Conservation (phyloP, 2,329 filamentous ascomycete species). For the Thelonectria olida region DNA sequence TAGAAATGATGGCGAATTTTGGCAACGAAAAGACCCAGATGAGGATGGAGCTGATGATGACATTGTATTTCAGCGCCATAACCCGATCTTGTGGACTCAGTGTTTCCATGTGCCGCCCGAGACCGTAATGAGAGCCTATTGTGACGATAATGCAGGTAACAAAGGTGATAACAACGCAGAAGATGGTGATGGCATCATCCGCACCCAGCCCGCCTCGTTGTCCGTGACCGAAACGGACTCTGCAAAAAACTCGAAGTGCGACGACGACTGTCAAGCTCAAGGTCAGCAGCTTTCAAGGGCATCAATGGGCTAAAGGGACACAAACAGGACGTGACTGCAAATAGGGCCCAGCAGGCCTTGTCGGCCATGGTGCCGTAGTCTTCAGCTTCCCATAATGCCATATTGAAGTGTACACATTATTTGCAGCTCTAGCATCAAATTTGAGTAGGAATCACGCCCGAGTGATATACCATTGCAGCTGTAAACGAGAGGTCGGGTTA, state of each 20-base stretch:
- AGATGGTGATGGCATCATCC: slow-evolving; percentile 36
- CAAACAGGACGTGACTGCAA: slow-evolving; percentile 34
- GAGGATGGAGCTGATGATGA: slow-evolving; percentile 37
- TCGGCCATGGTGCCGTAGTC: slow-evolving; percentile 36
- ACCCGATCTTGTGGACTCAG: neutral
- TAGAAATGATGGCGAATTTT: slow-evolving; percentile 41
- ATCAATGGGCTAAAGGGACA: too few species aligned
- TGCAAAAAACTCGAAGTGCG: slow-evolving; percentile 29
- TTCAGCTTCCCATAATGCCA: slow-evolving; percentile 32
- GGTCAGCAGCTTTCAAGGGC: too few species aligned
- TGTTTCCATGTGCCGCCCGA: slow-evolving; percentile 28
- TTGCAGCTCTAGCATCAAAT: too few species aligned
- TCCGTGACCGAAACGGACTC: slow-evolving; percentile 28
- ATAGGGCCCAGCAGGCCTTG: slow-evolving; percentile 38
- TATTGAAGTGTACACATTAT: too few species aligned
- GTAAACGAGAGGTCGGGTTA: too few species aligned
- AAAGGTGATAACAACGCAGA: slow-evolving; percentile 31
- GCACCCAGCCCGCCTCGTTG: slow-evolving; percentile 38
- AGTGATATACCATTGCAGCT: too few species aligned
- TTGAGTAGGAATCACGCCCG: too few species aligned
- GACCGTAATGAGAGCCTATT: slow-evolving; percentile 35
- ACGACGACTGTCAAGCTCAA: slow-evolving; percentile 29
- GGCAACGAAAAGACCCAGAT: slow-evolving; percentile 41
- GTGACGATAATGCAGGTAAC: slow-evolving; percentile 35
- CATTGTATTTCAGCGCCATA: slow-evolving; percentile 36